Base-by-base conservation (phyloP, 2,329 filamentous ascomycete species). In the Colletotrichum orbiculare region DNA sequence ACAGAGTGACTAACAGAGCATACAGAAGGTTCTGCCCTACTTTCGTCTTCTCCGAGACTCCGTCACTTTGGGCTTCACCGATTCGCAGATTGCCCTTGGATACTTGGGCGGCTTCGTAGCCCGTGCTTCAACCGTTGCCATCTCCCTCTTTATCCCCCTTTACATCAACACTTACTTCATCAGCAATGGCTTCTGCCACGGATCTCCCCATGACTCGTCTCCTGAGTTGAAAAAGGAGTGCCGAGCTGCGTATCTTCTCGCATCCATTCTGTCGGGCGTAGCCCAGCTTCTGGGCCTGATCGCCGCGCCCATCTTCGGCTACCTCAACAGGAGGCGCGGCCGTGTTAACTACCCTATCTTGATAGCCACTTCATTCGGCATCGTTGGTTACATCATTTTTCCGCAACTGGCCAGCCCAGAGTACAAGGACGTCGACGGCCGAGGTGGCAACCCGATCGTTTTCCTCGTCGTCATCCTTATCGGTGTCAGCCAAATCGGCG, bases 51-150 rank as follows among this genome's bases (percentile, higher is more conserved):
- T 93, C 55, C 79, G 85, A 67, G 81, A 88, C 67, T 85, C 91
- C 41, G 75, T 94, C 71, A 70, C 88, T 7, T 84, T 97, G 10
- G 94, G 91, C 12, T 88, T 93, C 71, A 88, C 82, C 8, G 92
- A 96, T 73, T 84, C 88, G 9, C 87, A 91, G 70, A 97, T 99
- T 67, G 90, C 89, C 15, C 84, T 98, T 0, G 95, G 92, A 35
- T 99, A 98, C 73, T 81, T 98, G 0, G 96, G 95, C 67, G 96
- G 96, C 2, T 97, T 98, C 72, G 95, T 99, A 2, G 95, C 94
- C 9, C 89, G 96, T 60, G 94, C 96, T 8, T 97, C 94, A 1
- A 97, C 94, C 0, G 96, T 99, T 6, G 95, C 92, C 56, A 97
- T 99, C 69, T 96, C 93, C 1, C 86, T 98, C 6, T 99, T 98